Base-by-base conservation (phyloP, 306 rosid genomes). In the Vicia villosa region DNA sequence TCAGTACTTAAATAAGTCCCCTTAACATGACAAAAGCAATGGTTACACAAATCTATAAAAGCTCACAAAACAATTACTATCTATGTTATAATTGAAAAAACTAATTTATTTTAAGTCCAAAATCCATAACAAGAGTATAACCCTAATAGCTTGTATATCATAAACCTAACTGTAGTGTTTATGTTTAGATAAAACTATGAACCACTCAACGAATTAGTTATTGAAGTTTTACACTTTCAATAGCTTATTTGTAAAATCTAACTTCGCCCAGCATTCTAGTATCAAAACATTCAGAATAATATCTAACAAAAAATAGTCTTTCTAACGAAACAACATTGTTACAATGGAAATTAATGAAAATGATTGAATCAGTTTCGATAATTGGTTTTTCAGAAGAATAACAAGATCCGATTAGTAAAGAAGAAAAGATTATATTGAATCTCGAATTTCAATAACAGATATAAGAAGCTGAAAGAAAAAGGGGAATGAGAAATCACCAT, bases 401-500 rank as follows among this genome's bases (percentile, higher is more conserved):
- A 42, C 1, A 1, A 45, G 20, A 69, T 51, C 11, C 2, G 36
- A 37, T 16, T 5, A 70, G 11, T n/a, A 42, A 10, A 7, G 5
- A 34, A 52, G 30, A 41, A 26, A 50, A 0, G 41, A 10, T 6
- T 4, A 28, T 19, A 5, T 55, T 22, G 17, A 55, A 55, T 24
- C 5, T 14, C 8, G 54, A 12, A 34, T 40, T 51, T 64, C 8
- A 9, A 58, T 61, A 21, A 13, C 5, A 10, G 19, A 20, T 9
- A 10, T 13, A 10, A 56, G 20, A 17, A 16, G 19, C 19, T 19
- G 3, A n/a, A n/a, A n/a, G 14, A 51, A 13, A n/a, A 19, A 10
- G 1, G 54, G 42, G 68, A 38, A 14, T 4, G 68, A 63, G 81
- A 1, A 36, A 46, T 67, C 13, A 78, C 82, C 82, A 78, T 78